These are phyloP conservation scores for Neonectria punicea DNA, from an alignment of 2,329 filamentous ascomycete species.

Conservation along the genomic window DNA sequence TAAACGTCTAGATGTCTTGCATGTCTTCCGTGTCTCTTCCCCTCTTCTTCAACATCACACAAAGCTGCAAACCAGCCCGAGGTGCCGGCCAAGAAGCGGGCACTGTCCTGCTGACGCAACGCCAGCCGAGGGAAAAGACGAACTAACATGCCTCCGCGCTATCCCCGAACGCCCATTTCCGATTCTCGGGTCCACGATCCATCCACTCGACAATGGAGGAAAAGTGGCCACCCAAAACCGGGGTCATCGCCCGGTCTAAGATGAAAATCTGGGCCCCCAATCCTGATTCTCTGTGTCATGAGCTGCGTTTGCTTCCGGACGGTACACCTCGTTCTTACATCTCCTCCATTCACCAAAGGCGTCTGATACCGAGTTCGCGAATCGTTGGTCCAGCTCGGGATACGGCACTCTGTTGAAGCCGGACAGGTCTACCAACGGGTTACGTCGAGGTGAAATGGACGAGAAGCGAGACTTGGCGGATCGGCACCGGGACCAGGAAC, in stretches of 20 bases:
- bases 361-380: neutral
- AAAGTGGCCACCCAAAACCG: slow-evolving; percentile 19
- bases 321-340: neutral
- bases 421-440: neutral
- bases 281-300: slow-evolving; percentile 18
- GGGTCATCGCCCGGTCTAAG: slow-evolving; percentile 24
- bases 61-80: neutral
- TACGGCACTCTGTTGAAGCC: neutral
- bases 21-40: too few relatives aligned
- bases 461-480: slow-evolving; percentile 31
- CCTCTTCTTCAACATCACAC: too few relatives aligned
- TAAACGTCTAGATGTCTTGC: neutral
- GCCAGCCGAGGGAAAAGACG: slow-evolving; percentile 32
- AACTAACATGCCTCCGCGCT: slow-evolving; percentile 27
- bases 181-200: slow-evolving; percentile 25
- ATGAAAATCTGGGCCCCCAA: slow-evolving; percentile 16
- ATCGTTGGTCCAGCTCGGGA: neutral
- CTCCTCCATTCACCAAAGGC: neutral
- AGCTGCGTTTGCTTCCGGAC: neutral
- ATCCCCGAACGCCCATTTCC: slow-evolving; percentile 38
- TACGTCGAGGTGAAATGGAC: slow-evolving; percentile 25
- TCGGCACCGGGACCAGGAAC: slow-evolving; percentile 23
- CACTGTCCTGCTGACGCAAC: slow-evolving; percentile 18
- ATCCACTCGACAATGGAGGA: neutral
- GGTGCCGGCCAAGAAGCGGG: neutral